phyloP scores from a whole-genome alignment of 2,329 filamentous ascomycete species.

The Pyrenochaeta sp. region DNA sequence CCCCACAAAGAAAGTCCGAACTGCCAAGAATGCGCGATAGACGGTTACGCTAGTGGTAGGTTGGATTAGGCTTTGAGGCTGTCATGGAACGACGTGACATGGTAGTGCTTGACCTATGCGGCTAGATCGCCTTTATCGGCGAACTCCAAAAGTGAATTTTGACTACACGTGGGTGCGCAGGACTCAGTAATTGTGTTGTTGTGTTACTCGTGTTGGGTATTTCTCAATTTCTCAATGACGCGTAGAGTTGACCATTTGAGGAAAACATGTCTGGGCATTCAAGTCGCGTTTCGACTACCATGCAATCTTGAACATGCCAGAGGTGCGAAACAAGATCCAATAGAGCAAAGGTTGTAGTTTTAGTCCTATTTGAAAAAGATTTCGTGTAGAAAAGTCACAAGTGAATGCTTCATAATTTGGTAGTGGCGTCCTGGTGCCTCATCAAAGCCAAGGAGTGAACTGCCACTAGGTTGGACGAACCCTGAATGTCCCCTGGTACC shows the following conservation, averaged over 20 bases:
- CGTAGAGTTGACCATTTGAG: conserved; percentile 6
- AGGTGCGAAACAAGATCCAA: no score
- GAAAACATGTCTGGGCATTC: conserved; percentile 1
- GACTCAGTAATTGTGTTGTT: conserved; percentile 2
- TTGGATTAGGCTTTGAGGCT: conserved; percentile 12
- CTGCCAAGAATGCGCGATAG: conserved; percentile 23
- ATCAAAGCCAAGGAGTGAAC: no score
- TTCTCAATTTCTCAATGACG: no score
- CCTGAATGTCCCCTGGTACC: no score
- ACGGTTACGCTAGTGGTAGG: conserved; percentile 13
- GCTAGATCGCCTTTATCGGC: no score
- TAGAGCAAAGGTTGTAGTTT: background rate
- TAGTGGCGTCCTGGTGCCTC: background rate
- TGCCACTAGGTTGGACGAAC: no score
- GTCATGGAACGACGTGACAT: conserved; percentile 12
- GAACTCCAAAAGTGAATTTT: no score
- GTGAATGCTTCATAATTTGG: no score
- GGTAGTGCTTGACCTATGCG: conserved; percentile 1
- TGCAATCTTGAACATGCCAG: no score
- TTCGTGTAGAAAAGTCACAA: no score
- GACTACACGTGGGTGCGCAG: conserved; percentile 12
- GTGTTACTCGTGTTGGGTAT: conserved; percentile 11
- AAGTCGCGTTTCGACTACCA: no score
- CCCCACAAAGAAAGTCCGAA: conserved; percentile 41
- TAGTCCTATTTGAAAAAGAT: no score